phyloP scores from a whole-genome alignment of 202 grass and related monocot species.

The Zoysia matrella region DNA sequence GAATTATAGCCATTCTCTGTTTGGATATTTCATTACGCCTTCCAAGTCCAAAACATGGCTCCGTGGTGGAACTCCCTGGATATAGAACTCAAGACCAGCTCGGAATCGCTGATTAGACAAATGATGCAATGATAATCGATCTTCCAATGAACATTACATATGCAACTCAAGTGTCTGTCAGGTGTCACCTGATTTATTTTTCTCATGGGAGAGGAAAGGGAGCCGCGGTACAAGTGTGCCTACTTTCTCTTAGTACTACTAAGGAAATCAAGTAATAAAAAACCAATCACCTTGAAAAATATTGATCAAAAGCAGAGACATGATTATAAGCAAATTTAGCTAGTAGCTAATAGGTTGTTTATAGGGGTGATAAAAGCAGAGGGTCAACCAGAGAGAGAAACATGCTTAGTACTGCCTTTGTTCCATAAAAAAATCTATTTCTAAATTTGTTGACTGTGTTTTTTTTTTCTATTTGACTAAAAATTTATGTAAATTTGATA shows the following conservation, averaged over 20 bases:
- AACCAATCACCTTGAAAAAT: too few relatives aligned
- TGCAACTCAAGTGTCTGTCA: not conserved
- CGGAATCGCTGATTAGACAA: conserved; percentile 5
- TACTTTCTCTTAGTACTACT: conserved; percentile 2
- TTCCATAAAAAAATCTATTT: too few relatives aligned
- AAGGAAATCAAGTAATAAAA: not conserved
- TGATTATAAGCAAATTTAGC: conserved; percentile 26
- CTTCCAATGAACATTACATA: not conserved
- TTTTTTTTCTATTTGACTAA: too few relatives aligned
- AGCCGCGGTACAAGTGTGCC: conserved; percentile 11
- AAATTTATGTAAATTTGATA: too few relatives aligned
- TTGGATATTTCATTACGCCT: conserved; percentile 9
- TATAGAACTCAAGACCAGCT: not conserved
- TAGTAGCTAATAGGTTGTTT: not conserved
- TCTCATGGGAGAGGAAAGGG: not conserved
- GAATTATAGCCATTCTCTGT: conserved; percentile 27
- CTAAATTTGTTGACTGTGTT: too few relatives aligned
- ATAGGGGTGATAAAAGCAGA: not conserved
- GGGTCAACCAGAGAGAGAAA: not conserved
- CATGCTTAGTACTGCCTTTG: not conserved
- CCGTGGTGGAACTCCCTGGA: not conserved
- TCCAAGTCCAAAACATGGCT: not conserved
- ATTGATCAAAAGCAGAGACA: not conserved
- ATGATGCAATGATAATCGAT: not conserved
- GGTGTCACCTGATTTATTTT: not conserved